These are phyloP conservation scores for Globisporangium cystogenes DNA, from an alignment of 352 stramenopile genomes.

Conservation along the genomic window DNA sequence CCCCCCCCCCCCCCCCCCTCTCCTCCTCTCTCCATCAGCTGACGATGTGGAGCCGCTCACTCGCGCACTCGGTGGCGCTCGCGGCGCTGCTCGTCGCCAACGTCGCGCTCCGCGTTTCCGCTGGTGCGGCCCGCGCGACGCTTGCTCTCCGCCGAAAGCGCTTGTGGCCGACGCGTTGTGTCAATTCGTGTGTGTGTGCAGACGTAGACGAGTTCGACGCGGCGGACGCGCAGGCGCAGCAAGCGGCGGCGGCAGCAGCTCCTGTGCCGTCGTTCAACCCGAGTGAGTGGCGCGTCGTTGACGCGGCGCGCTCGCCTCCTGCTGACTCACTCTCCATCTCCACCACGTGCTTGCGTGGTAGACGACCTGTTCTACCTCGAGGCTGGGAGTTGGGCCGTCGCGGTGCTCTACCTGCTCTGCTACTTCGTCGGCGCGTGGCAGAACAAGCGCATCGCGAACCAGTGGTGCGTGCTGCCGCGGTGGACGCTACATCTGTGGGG, in stretches of 20 bases:
- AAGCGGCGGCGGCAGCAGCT: slow-evolving; percentile 5
- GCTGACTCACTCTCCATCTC: too few relatives aligned
- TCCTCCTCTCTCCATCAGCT: too few relatives aligned
- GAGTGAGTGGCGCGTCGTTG: slow-evolving; percentile 6
- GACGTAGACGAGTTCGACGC: slow-evolving; percentile 41
- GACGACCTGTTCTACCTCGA: slow-evolving; percentile 50
- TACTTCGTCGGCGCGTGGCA: slow-evolving; percentile 64
- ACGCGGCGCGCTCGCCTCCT: too few relatives aligned
- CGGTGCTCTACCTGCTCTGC: slow-evolving; percentile 41
- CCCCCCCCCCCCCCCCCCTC: neutral
- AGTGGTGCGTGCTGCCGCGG: slow-evolving; percentile 34
- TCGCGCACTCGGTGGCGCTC: slow-evolving; percentile 13
- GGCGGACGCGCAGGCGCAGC: slow-evolving; percentile 21
- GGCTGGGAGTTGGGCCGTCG: slow-evolving; percentile 34
- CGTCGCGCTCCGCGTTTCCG: slow-evolving; percentile 3
- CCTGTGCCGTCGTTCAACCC: slow-evolving; percentile 11
- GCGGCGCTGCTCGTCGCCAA: slow-evolving; percentile 9
- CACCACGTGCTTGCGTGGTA: slow-evolving; percentile 3
- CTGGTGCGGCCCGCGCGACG: slow-evolving; percentile 2
- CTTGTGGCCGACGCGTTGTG: too few relatives aligned
- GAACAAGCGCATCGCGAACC: slow-evolving; percentile 57
- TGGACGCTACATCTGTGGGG: too few relatives aligned
- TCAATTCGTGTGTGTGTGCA: neutral
- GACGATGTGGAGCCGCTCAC: slow-evolving; percentile 11
- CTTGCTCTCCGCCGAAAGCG: neutral